Evolutionary conservation across 768 basidiomycete species (phyloP).

Genomic region (Pisolithus sp.): DNA sequence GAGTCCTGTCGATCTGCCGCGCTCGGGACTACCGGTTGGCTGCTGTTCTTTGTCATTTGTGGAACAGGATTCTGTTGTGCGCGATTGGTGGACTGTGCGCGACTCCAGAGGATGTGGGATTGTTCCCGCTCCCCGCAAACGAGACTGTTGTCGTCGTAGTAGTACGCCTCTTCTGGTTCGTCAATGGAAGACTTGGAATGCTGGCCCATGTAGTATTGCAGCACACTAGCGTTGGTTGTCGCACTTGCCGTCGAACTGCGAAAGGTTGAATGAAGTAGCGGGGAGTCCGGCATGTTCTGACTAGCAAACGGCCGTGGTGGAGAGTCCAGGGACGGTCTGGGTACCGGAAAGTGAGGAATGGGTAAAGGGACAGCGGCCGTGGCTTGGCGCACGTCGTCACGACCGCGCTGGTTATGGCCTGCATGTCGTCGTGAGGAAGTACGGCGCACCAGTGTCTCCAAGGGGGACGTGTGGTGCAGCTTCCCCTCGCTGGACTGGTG

Average conservation of each 20-base stretch:
- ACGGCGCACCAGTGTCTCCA: conserved; percentile 49
- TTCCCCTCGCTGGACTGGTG: conserved; percentile 18
- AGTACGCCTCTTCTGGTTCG: conserved; percentile 28
- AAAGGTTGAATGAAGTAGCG: conserved; percentile 45
- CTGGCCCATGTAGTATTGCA: conserved; percentile 5
- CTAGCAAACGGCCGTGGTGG: conserved; percentile 7
- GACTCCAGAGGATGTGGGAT: background rate
- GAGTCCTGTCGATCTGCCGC: conserved; percentile 1
- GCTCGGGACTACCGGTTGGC: conserved; percentile 3
- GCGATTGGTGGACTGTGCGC: background rate
- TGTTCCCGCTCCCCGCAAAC: conserved; percentile 26
- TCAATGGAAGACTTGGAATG: conserved; percentile 25
- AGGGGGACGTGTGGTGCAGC: conserved; percentile 44
- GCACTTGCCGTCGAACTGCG: conserved; percentile 35
- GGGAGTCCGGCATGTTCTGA: conserved; percentile 32
- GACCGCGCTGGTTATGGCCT: conserved; percentile 8
- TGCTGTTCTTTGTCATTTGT: conserved; percentile 4
- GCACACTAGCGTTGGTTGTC: conserved; percentile 16
- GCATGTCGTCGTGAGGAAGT: conserved; percentile 40
- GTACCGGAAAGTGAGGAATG: conserved; percentile 6
- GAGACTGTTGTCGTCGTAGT: conserved; percentile 35
- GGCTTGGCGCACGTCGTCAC: conserved; percentile 24
- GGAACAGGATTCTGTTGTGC: background rate
- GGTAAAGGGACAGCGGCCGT: conserved; percentile 4
- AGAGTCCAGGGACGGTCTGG: background rate